These are phyloP conservation scores for Pelargonium fulgidum DNA, from an alignment of 441 rosid genomes.

Conservation along the genomic window DNA sequence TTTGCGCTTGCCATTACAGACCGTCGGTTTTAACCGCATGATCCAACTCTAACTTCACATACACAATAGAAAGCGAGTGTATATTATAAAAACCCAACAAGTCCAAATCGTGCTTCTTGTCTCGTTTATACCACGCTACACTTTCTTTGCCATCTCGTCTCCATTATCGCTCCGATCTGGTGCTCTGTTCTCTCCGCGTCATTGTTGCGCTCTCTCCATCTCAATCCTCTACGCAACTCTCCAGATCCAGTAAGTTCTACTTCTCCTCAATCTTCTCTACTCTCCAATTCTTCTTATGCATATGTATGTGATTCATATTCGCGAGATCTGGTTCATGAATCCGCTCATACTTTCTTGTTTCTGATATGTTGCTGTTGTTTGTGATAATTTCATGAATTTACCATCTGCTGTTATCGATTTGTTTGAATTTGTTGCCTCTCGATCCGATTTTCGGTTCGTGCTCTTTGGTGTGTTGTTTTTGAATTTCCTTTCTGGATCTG, in stretches of 20 bases:
- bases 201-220: neutral
- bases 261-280: neutral
- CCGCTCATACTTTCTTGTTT: neutral
- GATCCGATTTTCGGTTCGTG: neutral
- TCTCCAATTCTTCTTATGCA: neutral
- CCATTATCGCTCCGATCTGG: neutral
- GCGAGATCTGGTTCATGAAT: neutral
- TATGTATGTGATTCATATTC: neutral
- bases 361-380: neutral
- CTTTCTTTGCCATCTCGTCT: no score
- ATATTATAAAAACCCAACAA: no score
- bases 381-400: neutral
- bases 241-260: slow-evolving; percentile 2
- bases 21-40: no score
- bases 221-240: neutral
- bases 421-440: neutral
- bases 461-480: neutral
- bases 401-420: neutral
- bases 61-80: no score
- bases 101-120: no score
- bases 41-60: no score
- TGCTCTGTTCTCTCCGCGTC: slow-evolving; percentile 2
- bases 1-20: no score
- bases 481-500: neutral
- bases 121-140: no score